Evolutionary conservation across 2,329 filamentous ascomycete genomes (phyloP), one percentile per base, ranked within the genome.

Genomic region (Fusarium sp.): DNA sequence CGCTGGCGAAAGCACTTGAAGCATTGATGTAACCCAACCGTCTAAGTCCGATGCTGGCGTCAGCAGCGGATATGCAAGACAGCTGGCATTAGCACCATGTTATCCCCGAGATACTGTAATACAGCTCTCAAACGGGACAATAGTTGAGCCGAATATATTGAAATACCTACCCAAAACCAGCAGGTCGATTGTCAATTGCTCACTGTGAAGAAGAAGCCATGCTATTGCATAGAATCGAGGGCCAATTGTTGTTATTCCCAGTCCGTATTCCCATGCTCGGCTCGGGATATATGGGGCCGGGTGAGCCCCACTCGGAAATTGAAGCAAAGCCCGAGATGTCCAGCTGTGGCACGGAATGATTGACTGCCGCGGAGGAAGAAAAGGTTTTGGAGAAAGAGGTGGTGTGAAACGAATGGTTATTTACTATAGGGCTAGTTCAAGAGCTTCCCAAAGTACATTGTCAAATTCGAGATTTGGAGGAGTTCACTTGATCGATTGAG

Each of bases 1-100:
- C 44, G 47, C 49, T 41, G 53, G 45, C 19, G 34, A 46, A 8
- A 7, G 5, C 31, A n/a, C 12, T n/a, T 34, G 39, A 8, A 7
- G 5, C 31, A n/a, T 7, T n/a, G 13, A 6, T 34, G 31, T 7
- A 34, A n/a, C 13, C 12, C 7, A 13, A 34, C 12, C 12, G 12
- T 41, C 29, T 13, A 41, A 36, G 22, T 59, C 36, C 28, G 25
- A 10, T 22, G 61, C 61, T 65, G 61, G 67, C 65, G 62, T 65
- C 67, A 70, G 59, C 67, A 45, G 42, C 47, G 44, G 41, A 32
- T 24, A 9, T 3, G 11, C 22, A 24, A 22, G 49, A 10, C 25
- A 19, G 6, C 9, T 29, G 41, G 28, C 34, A 35, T 40, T 34
- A n/a, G 31, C 38, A 44, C 48, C 10, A 29, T 35, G 12, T 44